These are phyloP conservation scores for Helicostylum pulchrum DNA, from an alignment of 192 early-diverging fungal genomes.

Conservation along the genomic window DNA sequence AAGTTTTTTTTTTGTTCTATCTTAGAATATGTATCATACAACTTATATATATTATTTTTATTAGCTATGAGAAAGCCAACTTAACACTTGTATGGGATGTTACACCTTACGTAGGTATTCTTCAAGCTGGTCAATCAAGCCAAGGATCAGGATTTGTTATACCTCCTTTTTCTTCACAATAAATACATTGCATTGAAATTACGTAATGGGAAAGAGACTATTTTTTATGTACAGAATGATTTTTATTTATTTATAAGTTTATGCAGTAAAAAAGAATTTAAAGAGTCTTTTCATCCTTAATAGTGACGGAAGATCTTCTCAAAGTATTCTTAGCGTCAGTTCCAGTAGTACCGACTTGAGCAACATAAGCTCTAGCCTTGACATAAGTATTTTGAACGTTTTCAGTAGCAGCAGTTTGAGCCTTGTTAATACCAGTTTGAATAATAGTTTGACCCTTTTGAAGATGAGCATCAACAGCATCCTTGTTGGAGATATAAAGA, in stretches of 20 bases:
- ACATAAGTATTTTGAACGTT: slow-evolving; percentile 19
- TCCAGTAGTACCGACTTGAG: slow-evolving; percentile 22
- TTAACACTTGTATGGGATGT: slow-evolving; percentile 80
- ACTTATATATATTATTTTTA: not conserved
- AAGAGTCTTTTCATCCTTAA: slow-evolving; percentile 15
- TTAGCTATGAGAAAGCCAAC: slow-evolving; percentile 56
- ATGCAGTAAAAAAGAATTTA: slow-evolving; percentile 3
- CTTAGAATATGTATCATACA: no score
- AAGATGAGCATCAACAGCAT: slow-evolving; percentile 22
- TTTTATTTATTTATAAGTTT: not conserved
- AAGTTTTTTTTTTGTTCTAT: slow-evolving; percentile 23
- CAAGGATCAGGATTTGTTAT: not conserved
- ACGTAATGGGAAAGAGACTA: no score
- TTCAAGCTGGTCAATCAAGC: slow-evolving; percentile 43
- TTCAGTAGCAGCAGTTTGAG: slow-evolving; percentile 2
- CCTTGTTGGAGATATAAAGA: slow-evolving; percentile 27
- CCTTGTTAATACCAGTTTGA: not conserved
- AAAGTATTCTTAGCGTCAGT: slow-evolving; percentile 30
- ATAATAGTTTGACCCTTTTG: slow-evolving; percentile 17
- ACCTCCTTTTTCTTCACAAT: not conserved
- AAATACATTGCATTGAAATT: not conserved
- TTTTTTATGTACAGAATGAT: not conserved
- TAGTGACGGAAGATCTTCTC: slow-evolving; percentile 6
- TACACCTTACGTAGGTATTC: slow-evolving; percentile 73
- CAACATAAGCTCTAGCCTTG: slow-evolving; percentile 21